Percentiles rank a stretch among this genome's conserved stretches.
Evolutionary conservation across 2,329 filamentous ascomycete species (phyloP).

Genomic region (Trematosphaeria pertusa): DNA sequence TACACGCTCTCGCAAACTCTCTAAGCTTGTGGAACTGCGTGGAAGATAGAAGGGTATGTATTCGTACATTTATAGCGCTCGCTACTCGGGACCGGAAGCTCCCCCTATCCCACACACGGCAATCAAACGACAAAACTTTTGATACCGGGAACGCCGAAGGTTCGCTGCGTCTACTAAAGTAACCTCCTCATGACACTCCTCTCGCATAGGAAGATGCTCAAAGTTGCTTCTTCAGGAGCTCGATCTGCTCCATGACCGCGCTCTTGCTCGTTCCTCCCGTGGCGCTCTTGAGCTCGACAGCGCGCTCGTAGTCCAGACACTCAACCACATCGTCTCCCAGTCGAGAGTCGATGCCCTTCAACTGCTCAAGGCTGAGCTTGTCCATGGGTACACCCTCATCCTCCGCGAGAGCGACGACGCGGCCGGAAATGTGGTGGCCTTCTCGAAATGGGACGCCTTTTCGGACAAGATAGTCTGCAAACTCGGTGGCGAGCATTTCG

Average conservation of each 20-base stretch:
- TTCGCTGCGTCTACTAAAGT: no score
- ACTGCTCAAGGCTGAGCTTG: conserved; percentile 69
- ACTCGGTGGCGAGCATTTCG: conserved; percentile 80
- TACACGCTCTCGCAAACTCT: no score
- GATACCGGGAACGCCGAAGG: no score
- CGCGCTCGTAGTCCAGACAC: conserved; percentile 81
- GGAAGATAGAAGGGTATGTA: no score
- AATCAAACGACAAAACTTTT: no score
- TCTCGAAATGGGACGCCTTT: conserved; percentile 79
- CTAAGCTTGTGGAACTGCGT: no score
- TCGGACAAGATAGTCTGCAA: conserved; percentile 69
- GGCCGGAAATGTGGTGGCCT: conserved; percentile 79
- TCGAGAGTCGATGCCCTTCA: conserved; percentile 71
- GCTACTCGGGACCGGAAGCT: no score
- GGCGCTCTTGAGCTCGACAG: conserved; percentile 79
- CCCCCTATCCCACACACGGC: no score
- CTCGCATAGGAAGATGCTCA: conserved; percentile 14
- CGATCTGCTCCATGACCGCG: conserved; percentile 69
- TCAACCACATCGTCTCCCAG: conserved; percentile 75
- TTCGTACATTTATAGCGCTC: no score
- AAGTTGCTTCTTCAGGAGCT: conserved; percentile 56
- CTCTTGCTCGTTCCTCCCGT: conserved; percentile 80
- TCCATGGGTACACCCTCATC: conserved; percentile 72
- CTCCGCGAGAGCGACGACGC: conserved; percentile 75
- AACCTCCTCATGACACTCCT: no score